Conservation (phyloP, 148 eudicot species). For the Chenopodium berlandieri region DNA sequence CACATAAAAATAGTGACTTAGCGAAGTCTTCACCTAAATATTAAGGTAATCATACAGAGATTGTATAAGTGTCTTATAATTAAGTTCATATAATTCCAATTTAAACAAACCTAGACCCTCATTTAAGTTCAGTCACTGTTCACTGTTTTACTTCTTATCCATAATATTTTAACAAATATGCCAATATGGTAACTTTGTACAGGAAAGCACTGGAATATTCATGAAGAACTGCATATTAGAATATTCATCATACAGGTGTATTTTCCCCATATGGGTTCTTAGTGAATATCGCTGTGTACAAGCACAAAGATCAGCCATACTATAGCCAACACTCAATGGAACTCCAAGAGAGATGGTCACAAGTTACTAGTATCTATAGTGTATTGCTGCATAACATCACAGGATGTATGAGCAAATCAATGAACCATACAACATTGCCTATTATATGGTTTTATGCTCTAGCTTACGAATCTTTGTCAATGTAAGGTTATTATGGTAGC, state of each 20-base stretch:
- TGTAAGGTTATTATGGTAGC: neutral
- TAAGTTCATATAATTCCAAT: neutral
- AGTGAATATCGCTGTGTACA: slow-evolving; percentile 32
- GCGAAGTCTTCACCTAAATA: too few relatives aligned
- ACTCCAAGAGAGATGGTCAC: neutral
- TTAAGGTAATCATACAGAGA: neutral
- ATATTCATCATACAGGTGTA: slow-evolving; percentile 30
- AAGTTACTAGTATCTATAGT: neutral
- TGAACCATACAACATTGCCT: neutral
- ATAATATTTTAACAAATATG: neutral
- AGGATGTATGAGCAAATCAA: slow-evolving; percentile 4
- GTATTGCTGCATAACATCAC: slow-evolving; percentile 12
- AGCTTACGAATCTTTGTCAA: neutral
- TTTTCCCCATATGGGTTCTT: slow-evolving; percentile 36
- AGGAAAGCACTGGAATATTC: slow-evolving; percentile 40
- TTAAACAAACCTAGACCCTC: neutral
- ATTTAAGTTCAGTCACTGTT: neutral
- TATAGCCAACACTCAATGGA: neutral
- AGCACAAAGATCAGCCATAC: neutral
- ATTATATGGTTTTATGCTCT: neutral
- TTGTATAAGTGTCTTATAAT: neutral
- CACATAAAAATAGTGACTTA: too few relatives aligned
- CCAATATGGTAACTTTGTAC: neutral
- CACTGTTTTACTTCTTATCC: neutral
- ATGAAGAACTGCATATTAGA: slow-evolving; percentile 34